Evolutionary conservation across 2,329 filamentous ascomycete genomes (phyloP).

Genomic region (Plectosphaerella cucumerina): DNA sequence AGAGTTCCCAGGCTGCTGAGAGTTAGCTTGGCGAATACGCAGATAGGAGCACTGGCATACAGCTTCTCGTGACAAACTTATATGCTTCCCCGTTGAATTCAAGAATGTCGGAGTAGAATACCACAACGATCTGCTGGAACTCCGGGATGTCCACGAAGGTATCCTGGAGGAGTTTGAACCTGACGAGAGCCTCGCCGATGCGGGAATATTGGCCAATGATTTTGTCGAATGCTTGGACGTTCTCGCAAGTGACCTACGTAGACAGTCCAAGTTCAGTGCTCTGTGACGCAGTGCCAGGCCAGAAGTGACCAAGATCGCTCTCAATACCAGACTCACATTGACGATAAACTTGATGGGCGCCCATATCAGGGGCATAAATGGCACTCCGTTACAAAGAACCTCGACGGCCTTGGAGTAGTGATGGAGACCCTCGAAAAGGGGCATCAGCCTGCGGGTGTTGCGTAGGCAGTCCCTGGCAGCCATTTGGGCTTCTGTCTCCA

Average conservation of each 20-base stretch:
- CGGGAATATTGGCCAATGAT: slow-evolving; percentile 33
- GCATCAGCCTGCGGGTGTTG: slow-evolving; percentile 38
- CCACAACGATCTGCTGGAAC: slow-evolving; percentile 34
- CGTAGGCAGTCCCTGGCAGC: slow-evolving; percentile 29
- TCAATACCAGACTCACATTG: slow-evolving; percentile 11
- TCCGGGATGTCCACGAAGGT: slow-evolving; percentile 23
- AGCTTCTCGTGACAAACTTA: slow-evolving; percentile 32
- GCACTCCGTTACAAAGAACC: slow-evolving; percentile 40
- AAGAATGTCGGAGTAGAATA: slow-evolving; percentile 44
- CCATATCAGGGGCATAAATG: slow-evolving; percentile 42
- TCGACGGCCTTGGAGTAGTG: slow-evolving; percentile 37
- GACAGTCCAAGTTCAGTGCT: background rate
- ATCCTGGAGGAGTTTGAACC: slow-evolving; percentile 29
- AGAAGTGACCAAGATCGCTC: background rate
- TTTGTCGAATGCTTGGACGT: slow-evolving; percentile 33
- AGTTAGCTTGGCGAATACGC: slow-evolving; percentile 4
- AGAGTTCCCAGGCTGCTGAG: slow-evolving; percentile 25
- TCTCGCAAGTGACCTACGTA: slow-evolving; percentile 25
- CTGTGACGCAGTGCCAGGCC: background rate
- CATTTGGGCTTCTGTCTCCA: slow-evolving; percentile 33
- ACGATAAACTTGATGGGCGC: slow-evolving; percentile 35
- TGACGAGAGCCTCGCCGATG: slow-evolving; percentile 31
- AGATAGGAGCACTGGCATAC: slow-evolving; percentile 13
- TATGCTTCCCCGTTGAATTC: slow-evolving; percentile 43
- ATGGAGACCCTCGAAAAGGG: slow-evolving; percentile 34